phyloP scores from a whole-genome alignment of 768 basidiomycete genomes.

The Pisolithus orientalis region DNA sequence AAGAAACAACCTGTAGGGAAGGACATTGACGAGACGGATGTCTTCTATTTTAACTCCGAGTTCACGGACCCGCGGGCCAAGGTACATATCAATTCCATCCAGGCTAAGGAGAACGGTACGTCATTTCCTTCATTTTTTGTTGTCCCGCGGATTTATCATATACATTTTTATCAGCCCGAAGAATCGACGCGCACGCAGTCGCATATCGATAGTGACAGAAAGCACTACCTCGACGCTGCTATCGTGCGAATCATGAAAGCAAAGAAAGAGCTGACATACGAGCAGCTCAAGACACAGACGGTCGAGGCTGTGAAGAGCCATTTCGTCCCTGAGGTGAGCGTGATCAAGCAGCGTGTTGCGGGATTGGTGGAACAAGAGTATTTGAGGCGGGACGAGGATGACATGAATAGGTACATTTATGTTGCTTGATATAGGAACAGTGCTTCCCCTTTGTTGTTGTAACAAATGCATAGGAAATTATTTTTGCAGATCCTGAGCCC shows the following conservation, averaged over 20 bases:
- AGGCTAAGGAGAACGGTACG: constrained; percentile 86
- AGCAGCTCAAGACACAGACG: constrained; percentile 74
- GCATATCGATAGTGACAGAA: constrained; percentile 83
- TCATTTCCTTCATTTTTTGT: constrained; percentile 2
- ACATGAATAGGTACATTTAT: constrained; percentile 71
- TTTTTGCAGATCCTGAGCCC: too few species aligned
- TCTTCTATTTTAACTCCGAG: constrained; percentile 75
- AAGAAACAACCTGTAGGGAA: constrained; percentile 71
- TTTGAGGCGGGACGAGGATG: constrained; percentile 66
- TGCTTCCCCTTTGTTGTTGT: too few species aligned
- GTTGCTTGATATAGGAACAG: constrained; percentile 44
- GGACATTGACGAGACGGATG: constrained; percentile 71
- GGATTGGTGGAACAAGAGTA: constrained; percentile 84
- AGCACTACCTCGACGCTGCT: constrained; percentile 83
- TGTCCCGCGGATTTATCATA: background rate
- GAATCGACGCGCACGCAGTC: constrained; percentile 79
- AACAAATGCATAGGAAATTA: too few species aligned
- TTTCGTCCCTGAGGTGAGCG: constrained; percentile 77
- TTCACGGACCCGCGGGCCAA: constrained; percentile 76
- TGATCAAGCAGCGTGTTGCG: constrained; percentile 83
- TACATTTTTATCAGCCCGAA: constrained; percentile 52
- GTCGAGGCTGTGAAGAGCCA: constrained; percentile 84
- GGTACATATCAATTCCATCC: constrained; percentile 93
- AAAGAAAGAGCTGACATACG: constrained; percentile 75
- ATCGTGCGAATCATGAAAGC: constrained; percentile 97